Percentiles rank a stretch among this genome's conserved stretches.
Evolutionary conservation across 2,329 filamentous ascomycete species (phyloP).

Genomic region (Fragosphaeria purpurea): DNA sequence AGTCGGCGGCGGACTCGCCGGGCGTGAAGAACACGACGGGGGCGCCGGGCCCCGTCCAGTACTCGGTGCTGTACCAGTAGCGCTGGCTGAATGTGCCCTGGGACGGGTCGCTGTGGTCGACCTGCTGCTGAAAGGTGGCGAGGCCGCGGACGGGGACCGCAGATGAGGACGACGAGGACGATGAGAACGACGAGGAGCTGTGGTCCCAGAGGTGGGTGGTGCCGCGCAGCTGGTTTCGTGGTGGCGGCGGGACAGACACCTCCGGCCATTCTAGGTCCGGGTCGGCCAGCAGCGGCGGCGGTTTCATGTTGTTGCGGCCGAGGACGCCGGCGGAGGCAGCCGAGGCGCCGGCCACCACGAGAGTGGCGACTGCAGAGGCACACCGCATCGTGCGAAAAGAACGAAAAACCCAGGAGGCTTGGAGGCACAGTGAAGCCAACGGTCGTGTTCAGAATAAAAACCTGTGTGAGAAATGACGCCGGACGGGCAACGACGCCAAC

Average conservation of each 20-base stretch:
- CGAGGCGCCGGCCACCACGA: not conserved
- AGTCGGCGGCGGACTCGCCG: conserved; percentile 26
- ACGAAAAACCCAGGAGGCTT: not conserved
- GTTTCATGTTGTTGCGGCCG: not conserved
- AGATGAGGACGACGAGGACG: not conserved
- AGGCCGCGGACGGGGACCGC: not conserved
- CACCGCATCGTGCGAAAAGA: not conserved
- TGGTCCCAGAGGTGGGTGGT: conserved; percentile 5
- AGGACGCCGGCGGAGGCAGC: not conserved
- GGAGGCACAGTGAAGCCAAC: not conserved
- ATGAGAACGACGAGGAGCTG: not conserved
- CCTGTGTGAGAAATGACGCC: not conserved
- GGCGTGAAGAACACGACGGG: conserved; percentile 31
- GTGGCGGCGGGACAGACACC: not conserved
- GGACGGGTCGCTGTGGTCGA: conserved; percentile 29
- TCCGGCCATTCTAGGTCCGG: not conserved
- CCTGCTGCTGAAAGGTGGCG: conserved; percentile 27
- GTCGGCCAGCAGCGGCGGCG: not conserved
- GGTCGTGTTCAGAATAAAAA: not conserved
- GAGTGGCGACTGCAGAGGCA: not conserved
- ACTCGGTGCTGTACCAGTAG: conserved; percentile 30
- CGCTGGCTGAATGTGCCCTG: conserved; percentile 32
- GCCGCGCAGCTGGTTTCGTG: conserved; percentile 1
- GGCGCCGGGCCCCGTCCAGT: conserved; percentile 29
- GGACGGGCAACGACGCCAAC: no score